Conservation (phyloP, 1,139 yeast species). For the Kurtzmaniella quercitrusa region DNA sequence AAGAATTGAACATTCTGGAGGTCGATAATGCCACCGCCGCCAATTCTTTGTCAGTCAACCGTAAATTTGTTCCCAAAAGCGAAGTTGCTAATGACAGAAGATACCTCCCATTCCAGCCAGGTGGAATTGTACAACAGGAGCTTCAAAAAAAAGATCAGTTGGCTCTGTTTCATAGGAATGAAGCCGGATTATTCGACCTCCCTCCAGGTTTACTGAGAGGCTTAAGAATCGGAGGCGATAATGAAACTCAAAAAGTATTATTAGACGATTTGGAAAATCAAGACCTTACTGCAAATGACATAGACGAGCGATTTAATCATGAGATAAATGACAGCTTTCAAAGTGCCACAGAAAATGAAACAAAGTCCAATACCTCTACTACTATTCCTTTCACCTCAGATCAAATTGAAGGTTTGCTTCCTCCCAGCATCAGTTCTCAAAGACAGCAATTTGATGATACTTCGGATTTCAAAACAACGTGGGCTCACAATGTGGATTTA, state of each 20-base stretch:
- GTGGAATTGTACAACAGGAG: conserved; percentile 58
- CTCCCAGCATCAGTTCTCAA: conserved; percentile 47
- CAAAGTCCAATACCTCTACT: background rate
- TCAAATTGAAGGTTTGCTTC: conserved; percentile 75
- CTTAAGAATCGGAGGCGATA: conserved; percentile 26
- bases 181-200: conserved; percentile 67
- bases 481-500: conserved; percentile 96
- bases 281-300: conserved; percentile 11
- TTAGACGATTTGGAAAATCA: conserved; percentile 10
- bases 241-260: conserved; percentile 3
- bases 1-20: conserved; percentile 52
- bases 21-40: conserved; percentile 54
- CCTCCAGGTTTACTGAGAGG: conserved; percentile 87
- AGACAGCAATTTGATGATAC: conserved; percentile 22
- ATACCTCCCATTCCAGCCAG: conserved; percentile 89
- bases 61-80: conserved; percentile 62
- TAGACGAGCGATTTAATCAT: conserved; percentile 6
- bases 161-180: conserved; percentile 59
- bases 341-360: background rate
- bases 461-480: conserved; percentile 48
- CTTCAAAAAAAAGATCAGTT: conserved; percentile 26
- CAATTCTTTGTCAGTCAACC: conserved; percentile 67
- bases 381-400: conserved; percentile 27
- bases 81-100: conserved; percentile 52
- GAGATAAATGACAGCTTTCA: background rate